Conservation (phyloP, 495 filamentous ascomycete genomes). For the Neurospora sublineolata region DNA sequence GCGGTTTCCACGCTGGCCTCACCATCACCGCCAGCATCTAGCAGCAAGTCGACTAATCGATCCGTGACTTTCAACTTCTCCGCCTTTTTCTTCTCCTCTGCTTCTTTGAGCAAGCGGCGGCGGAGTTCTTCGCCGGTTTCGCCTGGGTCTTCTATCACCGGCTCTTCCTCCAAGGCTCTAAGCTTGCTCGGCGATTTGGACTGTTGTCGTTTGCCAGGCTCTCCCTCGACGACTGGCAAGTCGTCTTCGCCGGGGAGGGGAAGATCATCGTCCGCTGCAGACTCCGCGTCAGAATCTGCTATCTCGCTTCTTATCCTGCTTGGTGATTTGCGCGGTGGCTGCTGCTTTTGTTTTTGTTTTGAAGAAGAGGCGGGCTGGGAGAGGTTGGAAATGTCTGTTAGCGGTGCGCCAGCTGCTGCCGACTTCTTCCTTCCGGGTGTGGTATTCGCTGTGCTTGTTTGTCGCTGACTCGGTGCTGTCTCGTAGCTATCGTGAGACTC, state of each 20-base stretch:
- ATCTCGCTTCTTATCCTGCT: slow-evolving; percentile 25
- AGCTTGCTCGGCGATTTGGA: not conserved
- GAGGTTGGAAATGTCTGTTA: slow-evolving; percentile 15
- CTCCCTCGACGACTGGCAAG: not conserved
- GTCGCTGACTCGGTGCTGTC: slow-evolving; percentile 28
- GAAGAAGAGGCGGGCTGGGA: slow-evolving; percentile 20
- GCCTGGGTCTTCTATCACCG: not conserved
- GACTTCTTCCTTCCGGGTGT: not conserved
- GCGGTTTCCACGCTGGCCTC: not conserved
- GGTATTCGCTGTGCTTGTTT: slow-evolving; percentile 1
- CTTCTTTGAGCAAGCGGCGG: not conserved
- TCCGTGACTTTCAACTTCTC: not conserved
- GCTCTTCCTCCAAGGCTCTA: not conserved
- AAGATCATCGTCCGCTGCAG: slow-evolving; percentile 5
- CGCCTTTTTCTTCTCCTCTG: not conserved
- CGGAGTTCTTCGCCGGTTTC: not conserved
- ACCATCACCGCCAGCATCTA: not conserved
- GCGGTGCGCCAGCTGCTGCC: slow-evolving; percentile 2
- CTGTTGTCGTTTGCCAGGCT: not conserved
- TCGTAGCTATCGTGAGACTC: slow-evolving; percentile 19
- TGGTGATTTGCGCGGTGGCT: slow-evolving; percentile 4
- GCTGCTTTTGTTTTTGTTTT: slow-evolving; percentile 5
- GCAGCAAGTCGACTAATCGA: not conserved
- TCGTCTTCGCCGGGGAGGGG: not conserved
- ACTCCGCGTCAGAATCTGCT: slow-evolving; percentile 29